These are phyloP conservation scores for Sapria himalayana DNA, from an alignment of 345 rosid genomes.

Conservation along the genomic window DNA sequence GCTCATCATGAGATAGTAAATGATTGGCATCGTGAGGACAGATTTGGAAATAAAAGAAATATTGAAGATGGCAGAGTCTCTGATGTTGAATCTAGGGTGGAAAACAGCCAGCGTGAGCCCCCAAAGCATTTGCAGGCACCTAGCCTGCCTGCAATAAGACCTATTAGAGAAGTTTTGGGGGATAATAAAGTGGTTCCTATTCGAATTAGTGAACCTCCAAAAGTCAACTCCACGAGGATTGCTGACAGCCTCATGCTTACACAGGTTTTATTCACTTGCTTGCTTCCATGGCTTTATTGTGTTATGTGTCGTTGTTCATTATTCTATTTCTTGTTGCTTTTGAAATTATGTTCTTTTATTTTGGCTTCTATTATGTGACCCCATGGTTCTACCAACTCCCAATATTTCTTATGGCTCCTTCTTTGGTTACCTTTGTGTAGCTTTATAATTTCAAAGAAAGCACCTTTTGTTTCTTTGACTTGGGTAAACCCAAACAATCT, in stretches of 20 bases:
- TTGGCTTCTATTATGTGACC: background rate
- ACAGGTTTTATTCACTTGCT: constrained; percentile 21
- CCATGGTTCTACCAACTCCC: no score
- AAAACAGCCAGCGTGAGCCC: constrained; percentile 59
- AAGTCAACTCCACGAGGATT: constrained; percentile 32
- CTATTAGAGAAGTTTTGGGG: constrained; percentile 82
- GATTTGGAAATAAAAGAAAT: constrained; percentile 56
- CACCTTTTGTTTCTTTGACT: no score
- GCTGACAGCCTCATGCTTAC: constrained; percentile 24
- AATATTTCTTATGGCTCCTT: no score
- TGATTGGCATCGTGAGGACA: constrained; percentile 91
- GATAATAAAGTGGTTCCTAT: constrained; percentile 67
- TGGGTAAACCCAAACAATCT: no score
- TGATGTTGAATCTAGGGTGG: constrained; percentile 35
- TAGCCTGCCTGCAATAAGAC: constrained; percentile 66
- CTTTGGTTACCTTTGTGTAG: no score
- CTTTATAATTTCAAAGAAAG: no score
- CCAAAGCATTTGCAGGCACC: constrained; percentile 35
- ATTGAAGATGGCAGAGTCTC: constrained; percentile 28
- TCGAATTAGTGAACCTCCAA: constrained; percentile 75
- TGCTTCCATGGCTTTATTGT: background rate
- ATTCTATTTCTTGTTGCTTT: no score
- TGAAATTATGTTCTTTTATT: background rate
- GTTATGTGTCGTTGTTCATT: no score
- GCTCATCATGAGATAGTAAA: constrained; percentile 51